Conservation (phyloP, 441 rosid species). For the Croton laevigatus region DNA sequence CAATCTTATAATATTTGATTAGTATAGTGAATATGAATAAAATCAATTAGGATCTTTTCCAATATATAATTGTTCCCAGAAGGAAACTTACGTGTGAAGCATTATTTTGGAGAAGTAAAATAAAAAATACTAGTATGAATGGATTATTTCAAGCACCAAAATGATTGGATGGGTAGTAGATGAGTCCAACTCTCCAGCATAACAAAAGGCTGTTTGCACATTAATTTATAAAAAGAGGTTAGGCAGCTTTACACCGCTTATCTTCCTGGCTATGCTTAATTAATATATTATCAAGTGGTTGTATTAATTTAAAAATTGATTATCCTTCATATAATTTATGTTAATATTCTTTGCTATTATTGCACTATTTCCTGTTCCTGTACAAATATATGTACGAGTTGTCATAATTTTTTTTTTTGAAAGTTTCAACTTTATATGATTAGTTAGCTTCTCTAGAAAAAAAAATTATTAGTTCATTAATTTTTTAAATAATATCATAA, state of each 20-base stretch:
- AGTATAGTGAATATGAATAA: too few species aligned
- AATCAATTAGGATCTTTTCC: not conserved
- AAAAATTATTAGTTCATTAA: too few species aligned
- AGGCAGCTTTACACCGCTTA: not conserved
- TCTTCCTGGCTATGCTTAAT: not conserved
- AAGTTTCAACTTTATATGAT: too few species aligned
- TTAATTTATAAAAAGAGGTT: constrained; percentile 11
- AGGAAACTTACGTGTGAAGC: constrained; percentile 10
- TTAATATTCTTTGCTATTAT: too few species aligned
- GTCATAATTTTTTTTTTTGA: too few species aligned
- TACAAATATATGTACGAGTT: too few species aligned
- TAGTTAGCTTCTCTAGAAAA: too few species aligned
- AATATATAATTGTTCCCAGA: not conserved
- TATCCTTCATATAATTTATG: not conserved
- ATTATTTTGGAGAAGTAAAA: not conserved
- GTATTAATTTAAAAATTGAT: not conserved
- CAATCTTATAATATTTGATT: too few species aligned
- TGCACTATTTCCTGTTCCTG: too few species aligned
- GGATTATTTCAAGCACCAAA: not conserved
- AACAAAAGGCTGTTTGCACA: not conserved
- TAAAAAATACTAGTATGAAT: not conserved
- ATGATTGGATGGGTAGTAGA: constrained; percentile 22
- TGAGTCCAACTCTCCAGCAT: constrained; percentile 20
- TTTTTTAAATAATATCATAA: too few species aligned
- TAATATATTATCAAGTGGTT: not conserved